Conservation (phyloP, 139 green algal genomes). For the Chlamydomonas schloesseri region DNA sequence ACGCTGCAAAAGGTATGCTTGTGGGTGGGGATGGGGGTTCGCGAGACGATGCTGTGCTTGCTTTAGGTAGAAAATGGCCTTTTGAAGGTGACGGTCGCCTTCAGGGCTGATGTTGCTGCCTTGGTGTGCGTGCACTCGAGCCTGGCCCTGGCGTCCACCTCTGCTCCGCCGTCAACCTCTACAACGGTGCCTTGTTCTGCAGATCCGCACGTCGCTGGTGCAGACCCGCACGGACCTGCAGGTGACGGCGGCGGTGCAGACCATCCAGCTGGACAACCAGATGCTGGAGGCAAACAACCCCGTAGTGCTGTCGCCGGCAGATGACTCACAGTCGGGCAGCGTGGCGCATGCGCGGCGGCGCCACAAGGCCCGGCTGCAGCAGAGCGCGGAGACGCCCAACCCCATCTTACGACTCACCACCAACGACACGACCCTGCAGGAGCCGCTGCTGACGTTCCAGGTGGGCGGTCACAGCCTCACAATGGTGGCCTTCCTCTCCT, state of each 20-base stretch:
- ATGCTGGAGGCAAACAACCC: constrained; percentile 84
- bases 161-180: too few relatives aligned
- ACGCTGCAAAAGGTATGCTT: constrained; percentile 53
- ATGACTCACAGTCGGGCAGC: constrained; percentile 4
- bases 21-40: too few relatives aligned
- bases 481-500: too few relatives aligned
- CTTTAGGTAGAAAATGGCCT: too few relatives aligned
- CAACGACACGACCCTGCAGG: not conserved
- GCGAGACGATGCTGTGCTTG: too few relatives aligned
- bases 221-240: constrained; percentile 52
- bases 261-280: constrained; percentile 92
- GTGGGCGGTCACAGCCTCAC: not conserved
- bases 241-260: constrained; percentile 56
- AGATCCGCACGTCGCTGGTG: constrained; percentile 38
- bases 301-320: constrained; percentile 81
- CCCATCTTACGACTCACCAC: not conserved
- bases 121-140: too few relatives aligned
- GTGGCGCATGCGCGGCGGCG: not conserved
- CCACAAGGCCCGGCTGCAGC: not conserved
- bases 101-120: too few relatives aligned
- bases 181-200: too few relatives aligned
- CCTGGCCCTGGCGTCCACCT: too few relatives aligned
- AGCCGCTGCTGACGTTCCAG: constrained; percentile 34
- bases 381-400: not conserved
- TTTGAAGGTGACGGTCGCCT: too few relatives aligned